phyloP scores from a whole-genome alignment of 164 flowering plant species.

The Stephania yunnanensis region DNA sequence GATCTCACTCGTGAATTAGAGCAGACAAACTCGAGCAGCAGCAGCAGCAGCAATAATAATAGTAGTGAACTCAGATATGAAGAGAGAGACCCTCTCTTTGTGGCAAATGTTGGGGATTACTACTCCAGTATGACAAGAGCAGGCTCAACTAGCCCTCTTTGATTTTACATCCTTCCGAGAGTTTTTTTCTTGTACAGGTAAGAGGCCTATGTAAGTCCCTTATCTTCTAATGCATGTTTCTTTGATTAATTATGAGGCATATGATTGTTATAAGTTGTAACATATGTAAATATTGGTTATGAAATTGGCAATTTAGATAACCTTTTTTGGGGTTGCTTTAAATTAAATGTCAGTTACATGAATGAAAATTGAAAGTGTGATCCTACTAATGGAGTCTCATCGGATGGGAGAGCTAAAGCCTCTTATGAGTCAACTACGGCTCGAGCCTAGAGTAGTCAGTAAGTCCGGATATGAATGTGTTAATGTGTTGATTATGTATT shows the following conservation, averaged over 20 bases:
- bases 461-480: too few relatives aligned
- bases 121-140: constrained; percentile 43
- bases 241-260: neutral
- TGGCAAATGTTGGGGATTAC: constrained; percentile 85
- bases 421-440: too few relatives aligned
- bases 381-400: too few relatives aligned
- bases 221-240: neutral
- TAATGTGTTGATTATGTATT: too few relatives aligned
- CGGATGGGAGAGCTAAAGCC: too few relatives aligned
- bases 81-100: constrained; percentile 88
- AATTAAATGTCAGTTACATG: neutral
- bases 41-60: constrained; percentile 2
- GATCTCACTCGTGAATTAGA: constrained; percentile 71
- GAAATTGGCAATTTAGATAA: neutral
- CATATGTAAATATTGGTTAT: neutral
- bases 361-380: neutral
- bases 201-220: neutral
- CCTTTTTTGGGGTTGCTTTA: neutral
- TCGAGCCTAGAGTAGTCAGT: too few relatives aligned
- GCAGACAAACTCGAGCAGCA: constrained; percentile 33
- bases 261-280: neutral
- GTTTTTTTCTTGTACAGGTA: neutral
- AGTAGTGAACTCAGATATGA: constrained; percentile 26
- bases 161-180: neutral
- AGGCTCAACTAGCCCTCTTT: constrained; percentile 25